These are phyloP conservation scores for Coniella vitis DNA, from an alignment of 2,329 filamentous ascomycete species.

Conservation along the genomic window DNA sequence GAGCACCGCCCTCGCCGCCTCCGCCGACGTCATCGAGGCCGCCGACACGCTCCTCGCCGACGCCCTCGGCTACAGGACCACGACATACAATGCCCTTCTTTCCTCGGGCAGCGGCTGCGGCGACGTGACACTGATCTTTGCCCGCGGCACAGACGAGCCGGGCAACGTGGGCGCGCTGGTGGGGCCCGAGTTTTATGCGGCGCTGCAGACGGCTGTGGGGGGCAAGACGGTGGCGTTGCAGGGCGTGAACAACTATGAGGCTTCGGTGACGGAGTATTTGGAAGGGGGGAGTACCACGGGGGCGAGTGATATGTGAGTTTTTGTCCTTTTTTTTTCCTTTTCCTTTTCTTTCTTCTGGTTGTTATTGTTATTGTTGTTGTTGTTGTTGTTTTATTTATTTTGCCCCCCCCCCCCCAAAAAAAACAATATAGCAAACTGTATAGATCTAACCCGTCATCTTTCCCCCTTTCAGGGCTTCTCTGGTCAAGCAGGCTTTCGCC, in stretches of 20 bases:
- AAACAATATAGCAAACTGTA: too few species aligned
- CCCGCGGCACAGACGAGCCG: constrained; percentile 22
- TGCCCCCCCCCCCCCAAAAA: too few species aligned
- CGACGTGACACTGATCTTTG: constrained; percentile 22
- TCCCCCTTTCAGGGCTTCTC: constrained; percentile 25
- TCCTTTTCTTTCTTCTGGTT: too few species aligned
- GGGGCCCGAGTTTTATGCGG: constrained; percentile 21
- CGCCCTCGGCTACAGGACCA: constrained; percentile 5
- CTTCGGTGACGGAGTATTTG: constrained; percentile 19
- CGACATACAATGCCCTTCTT: constrained; percentile 11
- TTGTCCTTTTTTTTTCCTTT: too few species aligned
- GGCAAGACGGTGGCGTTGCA: constrained; percentile 19
- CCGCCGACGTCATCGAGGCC: background rate
- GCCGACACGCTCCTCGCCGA: constrained; percentile 3
- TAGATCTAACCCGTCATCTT: too few species aligned
- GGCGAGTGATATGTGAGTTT: constrained; percentile 11
- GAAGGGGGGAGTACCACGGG: constrained; percentile 21
- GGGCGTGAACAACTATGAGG: constrained; percentile 22
- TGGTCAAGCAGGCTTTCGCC: constrained; percentile 21
- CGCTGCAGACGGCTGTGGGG: constrained; percentile 17
- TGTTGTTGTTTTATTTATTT: too few species aligned
- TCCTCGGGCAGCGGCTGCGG: constrained; percentile 7
- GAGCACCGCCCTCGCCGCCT: background rate
- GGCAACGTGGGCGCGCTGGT: constrained; percentile 23
- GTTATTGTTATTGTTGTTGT: background rate